Percentiles rank a stretch among this genome's conserved stretches.
These are phyloP conservation scores for Rhipidocladum racemiflorum DNA, from an alignment of 176 grass and related monocot species.

Conservation along the genomic window DNA sequence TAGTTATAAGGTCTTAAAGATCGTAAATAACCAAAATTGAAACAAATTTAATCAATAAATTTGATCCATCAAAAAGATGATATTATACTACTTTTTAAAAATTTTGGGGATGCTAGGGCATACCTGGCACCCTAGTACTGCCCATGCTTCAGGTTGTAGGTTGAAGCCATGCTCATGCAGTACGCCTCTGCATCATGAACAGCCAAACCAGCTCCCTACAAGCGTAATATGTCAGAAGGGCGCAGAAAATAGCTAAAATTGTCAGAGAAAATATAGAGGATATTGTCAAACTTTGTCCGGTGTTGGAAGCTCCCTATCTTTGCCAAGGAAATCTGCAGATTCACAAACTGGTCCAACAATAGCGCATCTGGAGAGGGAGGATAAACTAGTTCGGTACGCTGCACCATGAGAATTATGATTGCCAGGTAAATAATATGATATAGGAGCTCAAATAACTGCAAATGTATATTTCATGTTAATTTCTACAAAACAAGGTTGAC, in stretches of 20 bases:
- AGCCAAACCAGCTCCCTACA: slow-evolving; percentile 88
- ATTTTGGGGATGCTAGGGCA: too few relatives aligned
- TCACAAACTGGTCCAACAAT: slow-evolving; percentile 99
- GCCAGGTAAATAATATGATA: background rate
- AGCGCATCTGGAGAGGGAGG: slow-evolving; percentile 54
- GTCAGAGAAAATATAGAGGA: slow-evolving; percentile 1
- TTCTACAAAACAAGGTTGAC: background rate
- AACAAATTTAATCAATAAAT: too few relatives aligned
- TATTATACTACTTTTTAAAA: too few relatives aligned
- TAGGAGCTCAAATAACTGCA: background rate
- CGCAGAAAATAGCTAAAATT: background rate
- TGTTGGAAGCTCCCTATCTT: slow-evolving; percentile 78
- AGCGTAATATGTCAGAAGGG: background rate
- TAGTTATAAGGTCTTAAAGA: too few relatives aligned
- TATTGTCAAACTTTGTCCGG: slow-evolving; percentile 58
- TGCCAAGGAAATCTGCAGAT: slow-evolving; percentile 94
- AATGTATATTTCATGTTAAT: background rate
- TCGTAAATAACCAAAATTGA: too few relatives aligned
- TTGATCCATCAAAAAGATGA: too few relatives aligned
- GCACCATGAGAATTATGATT: slow-evolving; percentile 27
- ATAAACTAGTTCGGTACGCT: slow-evolving; percentile 89
- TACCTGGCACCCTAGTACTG: too few relatives aligned
- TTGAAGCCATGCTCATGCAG: slow-evolving; percentile 99
- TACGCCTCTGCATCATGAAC: slow-evolving; percentile 95
- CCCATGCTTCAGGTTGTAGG: slow-evolving; percentile 93